These are phyloP conservation scores for Geranium incanum DNA, from an alignment of 441 rosid genomes.

Conservation along the genomic window DNA sequence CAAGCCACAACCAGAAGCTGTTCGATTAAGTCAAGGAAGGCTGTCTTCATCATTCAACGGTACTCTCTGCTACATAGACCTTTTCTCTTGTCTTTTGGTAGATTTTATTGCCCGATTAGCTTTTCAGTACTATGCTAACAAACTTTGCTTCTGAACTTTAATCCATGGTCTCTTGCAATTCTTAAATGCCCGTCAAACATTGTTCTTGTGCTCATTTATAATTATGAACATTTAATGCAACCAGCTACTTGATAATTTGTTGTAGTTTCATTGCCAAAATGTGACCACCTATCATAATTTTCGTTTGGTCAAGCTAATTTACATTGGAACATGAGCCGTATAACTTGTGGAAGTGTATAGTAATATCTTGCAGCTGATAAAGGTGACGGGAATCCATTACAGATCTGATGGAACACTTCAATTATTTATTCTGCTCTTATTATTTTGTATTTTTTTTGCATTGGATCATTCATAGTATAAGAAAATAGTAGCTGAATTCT, in stretches of 20 bases:
- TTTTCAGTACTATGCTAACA: not conserved
- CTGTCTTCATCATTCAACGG: slow-evolving; percentile 37
- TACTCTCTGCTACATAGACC: slow-evolving; percentile 17
- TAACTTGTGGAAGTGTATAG: not conserved
- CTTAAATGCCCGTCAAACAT: not conserved
- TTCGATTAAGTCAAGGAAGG: slow-evolving; percentile 41
- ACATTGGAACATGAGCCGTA: not conserved
- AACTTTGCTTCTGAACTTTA: not conserved
- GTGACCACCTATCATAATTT: not conserved
- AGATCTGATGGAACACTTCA: not conserved
- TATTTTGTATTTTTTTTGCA: not conserved
- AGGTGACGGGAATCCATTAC: not conserved
- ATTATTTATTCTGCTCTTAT: not conserved
- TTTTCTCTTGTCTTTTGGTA: not conserved
- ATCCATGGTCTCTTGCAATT: not conserved
- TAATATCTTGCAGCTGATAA: not conserved
- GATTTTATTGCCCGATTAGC: not conserved
- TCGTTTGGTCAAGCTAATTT: not conserved
- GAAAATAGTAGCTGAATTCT: not conserved
- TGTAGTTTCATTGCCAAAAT: slow-evolving; percentile 1
- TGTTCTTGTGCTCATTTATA: not conserved
- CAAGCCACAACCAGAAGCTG: slow-evolving; percentile 62
- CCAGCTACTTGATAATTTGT: not conserved
- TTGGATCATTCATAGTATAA: not conserved
- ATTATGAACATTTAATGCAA: not conserved